These are phyloP conservation scores for Artomyces pyxidatus DNA, from an alignment of 768 basidiomycete species.

Conservation along the genomic window DNA sequence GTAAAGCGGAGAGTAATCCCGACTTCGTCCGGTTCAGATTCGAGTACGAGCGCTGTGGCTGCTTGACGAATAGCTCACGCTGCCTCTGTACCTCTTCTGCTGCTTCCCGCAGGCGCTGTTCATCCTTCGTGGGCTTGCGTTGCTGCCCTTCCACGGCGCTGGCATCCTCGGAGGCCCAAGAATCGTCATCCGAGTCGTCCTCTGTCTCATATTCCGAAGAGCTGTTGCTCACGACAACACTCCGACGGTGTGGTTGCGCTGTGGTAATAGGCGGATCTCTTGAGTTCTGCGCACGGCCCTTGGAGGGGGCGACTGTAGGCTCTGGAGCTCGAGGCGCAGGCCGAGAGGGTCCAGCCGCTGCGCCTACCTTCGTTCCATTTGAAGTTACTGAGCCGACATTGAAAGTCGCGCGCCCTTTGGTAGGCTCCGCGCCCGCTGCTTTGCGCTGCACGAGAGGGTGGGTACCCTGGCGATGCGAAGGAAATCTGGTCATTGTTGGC, in stretches of 20 bases:
- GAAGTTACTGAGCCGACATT: conserved; percentile 57
- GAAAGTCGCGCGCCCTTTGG: conserved; percentile 30
- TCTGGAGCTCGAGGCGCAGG: not conserved
- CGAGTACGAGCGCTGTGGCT: conserved; percentile 57
- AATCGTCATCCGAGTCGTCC: conserved; percentile 40
- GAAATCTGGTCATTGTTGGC: conserved; percentile 4
- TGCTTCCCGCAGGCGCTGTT: conserved; percentile 37
- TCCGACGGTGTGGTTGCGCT: conserved; percentile 17
- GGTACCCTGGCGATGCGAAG: not conserved
- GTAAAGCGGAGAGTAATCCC: conserved; percentile 57
- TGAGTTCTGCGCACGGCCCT: not conserved
- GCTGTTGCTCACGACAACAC: conserved; percentile 38
- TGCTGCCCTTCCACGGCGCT: conserved; percentile 25
- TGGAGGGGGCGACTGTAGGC: not conserved
- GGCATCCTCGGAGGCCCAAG: conserved; percentile 55
- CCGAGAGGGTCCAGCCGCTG: not conserved
- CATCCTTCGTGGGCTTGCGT: conserved; percentile 16
- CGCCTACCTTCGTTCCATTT: conserved; percentile 29
- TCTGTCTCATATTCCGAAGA: conserved; percentile 47
- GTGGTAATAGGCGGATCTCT: not conserved
- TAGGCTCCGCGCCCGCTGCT: conserved; percentile 11
- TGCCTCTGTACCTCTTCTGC: conserved; percentile 56
- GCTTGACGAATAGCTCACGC: conserved; percentile 66
- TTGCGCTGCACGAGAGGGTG: conserved; percentile 14
- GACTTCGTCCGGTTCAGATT: conserved; percentile 44